Percentiles rank a stretch among this genome's conserved stretches.
Conservation (phyloP, 208 protist species). For the Naegleria gruberi region DNA sequence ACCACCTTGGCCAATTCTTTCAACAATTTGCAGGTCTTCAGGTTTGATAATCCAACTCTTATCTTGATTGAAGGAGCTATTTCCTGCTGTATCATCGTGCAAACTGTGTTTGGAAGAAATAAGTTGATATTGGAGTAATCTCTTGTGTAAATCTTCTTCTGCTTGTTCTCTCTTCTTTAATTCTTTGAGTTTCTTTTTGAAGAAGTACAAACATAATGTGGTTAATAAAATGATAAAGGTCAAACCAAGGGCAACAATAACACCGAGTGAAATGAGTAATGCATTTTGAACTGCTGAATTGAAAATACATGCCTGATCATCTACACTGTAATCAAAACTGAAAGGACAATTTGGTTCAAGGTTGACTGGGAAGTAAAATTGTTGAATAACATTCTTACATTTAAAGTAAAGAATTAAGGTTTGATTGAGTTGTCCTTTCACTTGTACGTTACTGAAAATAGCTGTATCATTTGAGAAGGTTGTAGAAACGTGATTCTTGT, state of each 20-base stretch:
- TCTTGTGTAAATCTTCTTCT: not conserved
- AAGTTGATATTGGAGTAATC: not conserved
- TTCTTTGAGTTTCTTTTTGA: not conserved
- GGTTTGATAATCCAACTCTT: not conserved
- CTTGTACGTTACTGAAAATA: not conserved
- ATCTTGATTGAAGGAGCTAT: not conserved
- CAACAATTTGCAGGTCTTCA: not conserved
- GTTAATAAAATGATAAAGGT: not conserved
- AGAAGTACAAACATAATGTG: not conserved
- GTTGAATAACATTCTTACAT: not conserved
- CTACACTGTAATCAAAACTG: not conserved
- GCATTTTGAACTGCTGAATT: not conserved
- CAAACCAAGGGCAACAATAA: not conserved
- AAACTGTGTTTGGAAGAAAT: not conserved
- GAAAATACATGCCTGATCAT: not conserved
- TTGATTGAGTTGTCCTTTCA: not conserved
- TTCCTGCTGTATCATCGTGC: not conserved
- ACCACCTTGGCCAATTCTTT: not conserved
- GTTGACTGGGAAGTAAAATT: not conserved
- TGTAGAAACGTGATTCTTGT: not conserved
- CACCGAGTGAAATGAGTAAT: not conserved
- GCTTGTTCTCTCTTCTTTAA: not conserved
- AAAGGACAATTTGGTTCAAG: not conserved
- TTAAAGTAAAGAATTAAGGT: not conserved
- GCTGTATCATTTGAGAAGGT: not conserved